These are phyloP conservation scores for Tolypocladium nubicola DNA, from an alignment of 2,329 filamentous ascomycete genomes.

Conservation along the genomic window DNA sequence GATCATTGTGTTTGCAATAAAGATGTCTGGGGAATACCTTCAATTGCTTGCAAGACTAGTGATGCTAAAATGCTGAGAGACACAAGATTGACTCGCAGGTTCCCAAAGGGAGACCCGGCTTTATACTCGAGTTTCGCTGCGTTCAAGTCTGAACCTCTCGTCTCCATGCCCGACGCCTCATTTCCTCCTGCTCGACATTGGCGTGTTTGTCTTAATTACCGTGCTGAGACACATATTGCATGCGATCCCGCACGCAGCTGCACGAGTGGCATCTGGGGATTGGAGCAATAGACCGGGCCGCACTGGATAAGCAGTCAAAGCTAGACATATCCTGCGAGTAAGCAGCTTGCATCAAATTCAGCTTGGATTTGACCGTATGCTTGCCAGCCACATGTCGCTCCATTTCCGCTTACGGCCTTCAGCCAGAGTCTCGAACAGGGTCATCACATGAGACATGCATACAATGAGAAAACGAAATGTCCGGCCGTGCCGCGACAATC, in stretches of 20 bases:
- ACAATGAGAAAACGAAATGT: too few species aligned
- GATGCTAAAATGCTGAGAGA: too few species aligned
- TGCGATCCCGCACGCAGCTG: not conserved
- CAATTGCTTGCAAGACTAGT: not conserved
- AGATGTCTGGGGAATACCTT: too few species aligned
- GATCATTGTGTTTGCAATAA: not conserved
- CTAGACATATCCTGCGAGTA: not conserved
- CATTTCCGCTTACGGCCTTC: not conserved
- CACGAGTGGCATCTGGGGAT: not conserved
- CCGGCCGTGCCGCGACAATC: too few species aligned
- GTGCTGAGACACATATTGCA: not conserved
- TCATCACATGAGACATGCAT: not conserved
- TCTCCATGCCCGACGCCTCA: too few species aligned
- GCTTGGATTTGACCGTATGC: not conserved
- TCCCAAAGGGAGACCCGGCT: not conserved
- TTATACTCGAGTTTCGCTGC: not conserved
- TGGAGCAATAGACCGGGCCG: not conserved
- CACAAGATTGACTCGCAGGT: too few species aligned
- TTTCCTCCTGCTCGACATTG: not conserved
- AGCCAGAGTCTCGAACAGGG: not conserved
- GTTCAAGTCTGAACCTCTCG: not conserved
- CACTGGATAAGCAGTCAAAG: not conserved
- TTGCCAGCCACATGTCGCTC: not conserved
- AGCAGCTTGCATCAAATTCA: not conserved
- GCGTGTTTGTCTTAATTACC: not conserved